Evolutionary conservation across 2,329 filamentous ascomycete species (phyloP).

Genomic region (Torrubiella hemipterigena): DNA sequence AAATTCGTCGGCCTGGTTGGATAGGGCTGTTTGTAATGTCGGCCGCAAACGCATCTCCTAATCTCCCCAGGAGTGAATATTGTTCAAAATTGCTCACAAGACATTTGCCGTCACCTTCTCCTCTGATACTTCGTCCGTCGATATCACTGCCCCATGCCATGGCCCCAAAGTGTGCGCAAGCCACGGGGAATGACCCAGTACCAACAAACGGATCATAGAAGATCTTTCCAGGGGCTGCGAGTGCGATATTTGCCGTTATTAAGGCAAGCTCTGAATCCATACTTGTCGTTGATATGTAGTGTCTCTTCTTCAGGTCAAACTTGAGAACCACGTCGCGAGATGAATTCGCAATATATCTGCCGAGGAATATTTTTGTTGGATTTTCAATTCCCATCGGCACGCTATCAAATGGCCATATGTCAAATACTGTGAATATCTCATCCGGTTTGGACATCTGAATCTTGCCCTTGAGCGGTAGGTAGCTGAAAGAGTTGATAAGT

Average conservation of each 20-base stretch:
- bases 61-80: conserved; percentile 54
- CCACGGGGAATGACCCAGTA: conserved; percentile 84
- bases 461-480: conserved; percentile 64
- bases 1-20: conserved; percentile 38
- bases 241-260: conserved; percentile 81
- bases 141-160: conserved; percentile 81
- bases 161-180: conserved; percentile 83
- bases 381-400: conserved; percentile 33
- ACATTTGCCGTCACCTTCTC: conserved; percentile 43
- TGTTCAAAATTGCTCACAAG: conserved; percentile 67
- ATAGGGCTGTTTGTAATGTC: conserved; percentile 85
- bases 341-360: conserved; percentile 56
- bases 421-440: conserved; percentile 67
- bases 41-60: conserved; percentile 71
- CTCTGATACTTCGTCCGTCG: conserved; percentile 78
- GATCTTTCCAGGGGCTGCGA: conserved; percentile 69
- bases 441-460: conserved; percentile 67
- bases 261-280: conserved; percentile 95
- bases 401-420: conserved; percentile 58
- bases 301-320: conserved; percentile 85
- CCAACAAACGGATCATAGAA: conserved; percentile 95
- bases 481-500: conserved; percentile 73
- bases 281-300: conserved; percentile 89
- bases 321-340: conserved; percentile 55
- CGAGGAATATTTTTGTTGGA: conserved; percentile 55